Percentiles rank a stretch among this genome's conserved stretches.
These are phyloP conservation scores for Russula lepida DNA, from an alignment of 768 basidiomycete genomes.

Conservation along the genomic window DNA sequence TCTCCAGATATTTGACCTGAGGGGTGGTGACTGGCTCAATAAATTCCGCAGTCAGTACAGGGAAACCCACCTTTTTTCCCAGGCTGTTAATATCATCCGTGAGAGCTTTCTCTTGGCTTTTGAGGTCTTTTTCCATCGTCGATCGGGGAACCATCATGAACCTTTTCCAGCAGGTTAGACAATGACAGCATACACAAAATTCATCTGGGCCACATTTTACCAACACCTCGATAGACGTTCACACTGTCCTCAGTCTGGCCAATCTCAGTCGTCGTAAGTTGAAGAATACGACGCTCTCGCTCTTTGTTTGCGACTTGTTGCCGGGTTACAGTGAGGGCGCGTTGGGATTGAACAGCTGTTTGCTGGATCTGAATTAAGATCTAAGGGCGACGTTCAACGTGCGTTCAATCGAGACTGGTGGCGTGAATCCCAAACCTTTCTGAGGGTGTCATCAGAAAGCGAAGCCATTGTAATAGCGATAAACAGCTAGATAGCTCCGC, in stretches of 20 bases:
- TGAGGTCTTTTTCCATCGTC: slow-evolving; percentile 70
- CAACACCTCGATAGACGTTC: slow-evolving; percentile 89
- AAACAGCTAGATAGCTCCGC: background rate
- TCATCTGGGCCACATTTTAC: slow-evolving; percentile 64
- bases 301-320: slow-evolving; percentile 80
- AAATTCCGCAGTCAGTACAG: background rate
- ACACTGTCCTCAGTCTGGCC: slow-evolving; percentile 58
- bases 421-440: slow-evolving; percentile 44
- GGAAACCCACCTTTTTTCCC: slow-evolving; percentile 65
- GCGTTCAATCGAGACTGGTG: background rate
- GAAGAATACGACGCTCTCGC: slow-evolving; percentile 80
- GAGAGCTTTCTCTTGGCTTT: slow-evolving; percentile 71
- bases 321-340: slow-evolving; percentile 58
- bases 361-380: slow-evolving; percentile 90
- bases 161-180: slow-evolving; percentile 38
- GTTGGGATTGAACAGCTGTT: slow-evolving; percentile 79
- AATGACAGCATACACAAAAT: background rate
- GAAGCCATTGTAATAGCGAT: slow-evolving; percentile 24
- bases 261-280: slow-evolving; percentile 84
- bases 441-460: slow-evolving; percentile 63
- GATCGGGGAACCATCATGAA: slow-evolving; percentile 82
- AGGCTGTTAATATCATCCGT: slow-evolving; percentile 75
- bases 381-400: slow-evolving; percentile 35
- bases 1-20: slow-evolving; percentile 86
- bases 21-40: background rate